phyloP scores from a whole-genome alignment of 2,329 filamentous ascomycete species.

The Botrytis byssoidea region DNA sequence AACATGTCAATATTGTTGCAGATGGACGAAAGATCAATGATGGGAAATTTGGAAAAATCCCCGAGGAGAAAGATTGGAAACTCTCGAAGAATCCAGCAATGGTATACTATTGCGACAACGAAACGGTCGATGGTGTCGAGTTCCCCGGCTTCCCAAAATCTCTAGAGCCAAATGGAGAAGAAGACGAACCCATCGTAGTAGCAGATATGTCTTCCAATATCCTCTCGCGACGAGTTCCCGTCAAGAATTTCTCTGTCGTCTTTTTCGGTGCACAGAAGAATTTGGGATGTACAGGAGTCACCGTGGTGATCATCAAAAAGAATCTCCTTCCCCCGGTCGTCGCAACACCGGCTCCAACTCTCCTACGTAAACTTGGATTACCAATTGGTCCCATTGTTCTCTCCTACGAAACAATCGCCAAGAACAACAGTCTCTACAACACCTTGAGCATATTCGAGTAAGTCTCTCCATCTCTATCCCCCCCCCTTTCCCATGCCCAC shows the following conservation, averaged over 20 bases:
- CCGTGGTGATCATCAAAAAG: conserved; percentile 82
- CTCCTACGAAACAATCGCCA: conserved; percentile 79
- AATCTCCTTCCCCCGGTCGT: conserved; percentile 67
- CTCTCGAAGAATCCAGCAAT: conserved; percentile 68
- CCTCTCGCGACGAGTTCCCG: conserved; percentile 73
- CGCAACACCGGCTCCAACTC: conserved; percentile 62
- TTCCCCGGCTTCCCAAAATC: conserved; percentile 71
- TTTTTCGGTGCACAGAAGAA: conserved; percentile 98
- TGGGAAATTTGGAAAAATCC: conserved; percentile 85
- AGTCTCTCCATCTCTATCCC: conserved; percentile 31
- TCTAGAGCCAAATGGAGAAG: conserved; percentile 57
- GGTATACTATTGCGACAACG: conserved; percentile 86
- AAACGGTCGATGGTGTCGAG: conserved; percentile 92
- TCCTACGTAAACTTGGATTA: conserved; percentile 74
- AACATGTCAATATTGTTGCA: conserved; percentile 76
- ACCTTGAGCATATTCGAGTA: conserved; percentile 87
- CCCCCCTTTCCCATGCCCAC: no score
- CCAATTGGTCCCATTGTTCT: conserved; percentile 77
- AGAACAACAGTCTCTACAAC: conserved; percentile 96
- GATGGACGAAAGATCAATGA: conserved; percentile 65
- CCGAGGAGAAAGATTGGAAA: conserved; percentile 73
- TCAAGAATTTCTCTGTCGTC: conserved; percentile 76
- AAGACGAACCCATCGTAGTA: conserved; percentile 72
- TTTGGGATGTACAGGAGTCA: conserved; percentile 80
- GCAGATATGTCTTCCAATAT: conserved; percentile 97